Conservation (phyloP, 192 early-diverging fungal species). For the Umbelopsis sp. region DNA sequence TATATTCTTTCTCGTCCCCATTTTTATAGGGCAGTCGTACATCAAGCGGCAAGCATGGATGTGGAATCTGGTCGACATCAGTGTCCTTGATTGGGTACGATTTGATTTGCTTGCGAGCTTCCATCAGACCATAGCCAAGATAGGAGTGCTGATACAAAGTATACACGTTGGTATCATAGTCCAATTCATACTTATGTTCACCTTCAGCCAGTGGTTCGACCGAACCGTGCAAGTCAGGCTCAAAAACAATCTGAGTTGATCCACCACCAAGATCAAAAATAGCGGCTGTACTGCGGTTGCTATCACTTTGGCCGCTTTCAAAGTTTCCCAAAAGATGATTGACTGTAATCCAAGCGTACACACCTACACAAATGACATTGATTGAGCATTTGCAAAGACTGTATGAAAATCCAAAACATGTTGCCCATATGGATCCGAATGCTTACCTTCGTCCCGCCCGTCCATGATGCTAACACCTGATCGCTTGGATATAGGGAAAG, state of each 20-base stretch:
- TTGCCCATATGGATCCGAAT: not conserved
- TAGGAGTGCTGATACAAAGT: conserved; percentile 95
- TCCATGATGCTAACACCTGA: conserved; percentile 91
- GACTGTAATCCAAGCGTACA: conserved; percentile 98
- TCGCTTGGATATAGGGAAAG: conserved; percentile 74
- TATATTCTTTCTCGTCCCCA: not conserved
- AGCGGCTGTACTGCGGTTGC: conserved; percentile 70
- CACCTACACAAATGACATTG: conserved; percentile 46
- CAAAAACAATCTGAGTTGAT: conserved; percentile 98
- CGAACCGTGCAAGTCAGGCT: conserved; percentile 64
- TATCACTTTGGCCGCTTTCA: conserved; percentile 1
- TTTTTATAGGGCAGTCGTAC: not conserved
- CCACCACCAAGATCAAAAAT: conserved; percentile 97
- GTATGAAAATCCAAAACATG: not conserved
- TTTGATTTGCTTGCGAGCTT: conserved; percentile 80
- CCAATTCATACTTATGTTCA: conserved; percentile 73
- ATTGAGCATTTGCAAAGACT: not conserved
- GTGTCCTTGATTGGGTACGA: conserved; percentile 41
- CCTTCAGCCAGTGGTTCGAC: conserved; percentile 54
- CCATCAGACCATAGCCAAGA: conserved; percentile 88
- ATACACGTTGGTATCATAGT: conserved; percentile 74
- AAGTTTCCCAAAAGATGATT: conserved; percentile 83
- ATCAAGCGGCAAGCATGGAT: conserved; percentile 68
- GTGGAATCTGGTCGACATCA: conserved; percentile 42
- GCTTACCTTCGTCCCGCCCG: conserved; percentile 89